Evolutionary conservation across 257 asterid genomes (phyloP).

Genomic region (Petrea volubilis): DNA sequence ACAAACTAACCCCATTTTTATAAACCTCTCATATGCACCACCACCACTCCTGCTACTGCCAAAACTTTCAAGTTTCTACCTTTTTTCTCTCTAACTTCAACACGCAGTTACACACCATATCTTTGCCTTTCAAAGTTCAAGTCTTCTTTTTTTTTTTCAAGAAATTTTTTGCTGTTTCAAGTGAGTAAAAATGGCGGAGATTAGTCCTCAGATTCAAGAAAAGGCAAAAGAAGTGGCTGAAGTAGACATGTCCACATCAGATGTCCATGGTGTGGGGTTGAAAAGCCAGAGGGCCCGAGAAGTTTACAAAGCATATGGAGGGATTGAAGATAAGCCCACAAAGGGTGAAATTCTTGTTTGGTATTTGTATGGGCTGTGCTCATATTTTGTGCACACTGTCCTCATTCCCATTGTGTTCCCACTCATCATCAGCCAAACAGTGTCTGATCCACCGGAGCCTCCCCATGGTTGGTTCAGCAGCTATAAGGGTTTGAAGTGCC

Average conservation of each 20-base stretch:
- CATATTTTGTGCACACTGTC: slow-evolving; percentile 73
- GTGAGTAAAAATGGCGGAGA: slow-evolving; percentile 40
- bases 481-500: slow-evolving; percentile 52
- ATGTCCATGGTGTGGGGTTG: slow-evolving; percentile 41
- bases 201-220: slow-evolving; percentile 34
- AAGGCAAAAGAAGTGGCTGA: slow-evolving; percentile 31
- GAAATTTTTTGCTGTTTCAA: background rate
- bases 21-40: slow-evolving; percentile 11
- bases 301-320: slow-evolving; percentile 42
- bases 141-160: background rate
- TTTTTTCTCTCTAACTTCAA: slow-evolving; percentile 16
- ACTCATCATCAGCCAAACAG: slow-evolving; percentile 76
- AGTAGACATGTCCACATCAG: slow-evolving; percentile 34
- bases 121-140: background rate
- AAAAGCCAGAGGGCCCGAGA: slow-evolving; percentile 50
- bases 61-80: background rate
- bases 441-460: slow-evolving; percentile 53
- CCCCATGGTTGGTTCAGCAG: slow-evolving; percentile 64
- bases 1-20: slow-evolving; percentile 24
- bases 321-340: slow-evolving; percentile 57
- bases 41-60: slow-evolving; percentile 6
- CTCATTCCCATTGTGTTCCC: slow-evolving; percentile 79
- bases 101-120: background rate
- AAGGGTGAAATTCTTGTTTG: slow-evolving; percentile 63
- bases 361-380: slow-evolving; percentile 81